Percentiles rank a stretch among this genome's conserved stretches.
These are phyloP conservation scores for Rostrohypoxylon terebratum DNA, from an alignment of 495 filamentous ascomycete genomes.

Conservation along the genomic window DNA sequence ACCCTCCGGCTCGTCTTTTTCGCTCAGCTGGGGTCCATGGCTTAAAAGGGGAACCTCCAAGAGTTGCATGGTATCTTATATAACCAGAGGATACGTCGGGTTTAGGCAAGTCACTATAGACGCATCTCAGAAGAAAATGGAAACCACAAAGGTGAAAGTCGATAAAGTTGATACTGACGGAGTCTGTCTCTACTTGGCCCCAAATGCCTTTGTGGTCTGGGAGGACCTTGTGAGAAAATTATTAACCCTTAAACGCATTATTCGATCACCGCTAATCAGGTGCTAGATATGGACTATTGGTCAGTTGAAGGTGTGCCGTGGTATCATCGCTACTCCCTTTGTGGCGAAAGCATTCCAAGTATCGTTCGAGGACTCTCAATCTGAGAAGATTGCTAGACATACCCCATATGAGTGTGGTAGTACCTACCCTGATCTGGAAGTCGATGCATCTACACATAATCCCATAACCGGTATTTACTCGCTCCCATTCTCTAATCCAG, in stretches of 20 bases:
- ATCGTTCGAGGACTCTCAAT: conserved; percentile 34
- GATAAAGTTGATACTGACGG: conserved; percentile 50
- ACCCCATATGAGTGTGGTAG: conserved; percentile 53
- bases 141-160: conserved; percentile 45
- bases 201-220: conserved; percentile 61
- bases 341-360: conserved; percentile 55
- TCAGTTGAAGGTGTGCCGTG: conserved; percentile 50
- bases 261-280: conserved; percentile 28
- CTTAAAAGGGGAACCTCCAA: conserved; percentile 42
- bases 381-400: conserved; percentile 39
- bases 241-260: neutral
- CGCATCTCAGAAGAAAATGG: conserved; percentile 37
- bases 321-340: conserved; percentile 57
- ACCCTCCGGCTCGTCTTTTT: conserved; percentile 57
- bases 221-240: conserved; percentile 54
- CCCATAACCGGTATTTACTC: conserved; percentile 56
- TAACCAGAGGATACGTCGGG: conserved; percentile 58
- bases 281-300: conserved; percentile 53
- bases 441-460: conserved; percentile 44
- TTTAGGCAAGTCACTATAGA: conserved; percentile 56
- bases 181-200: conserved; percentile 56
- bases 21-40: conserved; percentile 61
- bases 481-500: neutral
- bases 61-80: conserved; percentile 55
- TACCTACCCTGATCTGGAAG: conserved; percentile 46